Evolutionary conservation across 2,329 filamentous ascomycete species (phyloP).

Genomic region (Fusarium siculi): DNA sequence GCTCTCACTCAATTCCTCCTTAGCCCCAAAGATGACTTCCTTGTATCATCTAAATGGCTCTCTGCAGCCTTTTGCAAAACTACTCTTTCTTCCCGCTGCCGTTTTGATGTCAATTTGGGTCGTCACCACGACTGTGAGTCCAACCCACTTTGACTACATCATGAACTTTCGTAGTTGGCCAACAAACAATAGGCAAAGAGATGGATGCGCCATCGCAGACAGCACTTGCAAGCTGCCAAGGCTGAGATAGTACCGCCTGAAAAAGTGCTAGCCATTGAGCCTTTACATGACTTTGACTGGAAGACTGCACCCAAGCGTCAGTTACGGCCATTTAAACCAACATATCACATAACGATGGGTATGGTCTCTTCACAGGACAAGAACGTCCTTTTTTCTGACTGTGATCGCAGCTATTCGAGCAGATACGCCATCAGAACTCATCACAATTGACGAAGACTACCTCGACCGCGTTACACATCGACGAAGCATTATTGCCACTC

Average conservation of each 20-base stretch:
- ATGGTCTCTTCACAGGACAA: neutral
- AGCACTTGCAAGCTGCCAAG: neutral
- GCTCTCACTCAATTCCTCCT: neutral
- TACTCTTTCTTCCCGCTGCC: conserved; percentile 13
- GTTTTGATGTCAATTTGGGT: conserved; percentile 17
- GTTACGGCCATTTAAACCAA: conserved; percentile 25
- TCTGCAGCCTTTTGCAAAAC: conserved; percentile 7
- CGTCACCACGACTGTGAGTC: conserved; percentile 20
- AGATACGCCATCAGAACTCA: conserved; percentile 59
- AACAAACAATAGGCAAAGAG: conserved; percentile 18
- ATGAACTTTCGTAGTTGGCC: neutral
- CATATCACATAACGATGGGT: conserved; percentile 36
- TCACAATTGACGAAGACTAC: conserved; percentile 64
- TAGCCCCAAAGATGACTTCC: neutral
- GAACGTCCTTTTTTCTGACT: neutral
- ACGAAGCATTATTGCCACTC: conserved; percentile 48
- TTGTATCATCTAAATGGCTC: neutral
- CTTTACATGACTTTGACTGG: conserved; percentile 29
- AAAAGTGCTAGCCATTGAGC: conserved; percentile 1
- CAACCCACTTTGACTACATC: neutral
- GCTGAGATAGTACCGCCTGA: neutral
- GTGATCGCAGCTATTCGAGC: conserved; percentile 52
- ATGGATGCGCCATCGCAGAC: conserved; percentile 34
- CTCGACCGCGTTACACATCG: conserved; percentile 55
- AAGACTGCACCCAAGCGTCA: conserved; percentile 8